Base-by-base conservation (phyloP, 345 rosid genomes). In the Salix viminalis region DNA sequence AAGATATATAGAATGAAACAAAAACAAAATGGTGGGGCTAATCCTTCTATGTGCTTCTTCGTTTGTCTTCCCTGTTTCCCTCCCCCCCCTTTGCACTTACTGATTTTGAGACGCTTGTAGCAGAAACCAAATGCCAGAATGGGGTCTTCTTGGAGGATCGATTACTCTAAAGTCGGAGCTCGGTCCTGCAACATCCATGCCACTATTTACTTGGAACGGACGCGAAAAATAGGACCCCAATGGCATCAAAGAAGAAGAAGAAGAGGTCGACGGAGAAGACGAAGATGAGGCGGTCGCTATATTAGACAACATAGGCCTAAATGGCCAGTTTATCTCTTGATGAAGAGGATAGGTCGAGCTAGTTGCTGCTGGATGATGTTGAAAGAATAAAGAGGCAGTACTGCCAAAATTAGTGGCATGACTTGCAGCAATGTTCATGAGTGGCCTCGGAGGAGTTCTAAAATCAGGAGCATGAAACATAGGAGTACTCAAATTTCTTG, bases 111-210 rank as follows among this genome's bases (percentile, higher is more conserved):
- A 94, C 41, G 98, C 97, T 83, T 91, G 92, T 52, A 96, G 90
- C 83, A 90, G 84, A 78, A 96, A 96, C 99, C 99, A 96, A 84
- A 96, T 78, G 77, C 99, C 97, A 13, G 99, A 87, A 88, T 88
- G 86, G 52, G 92, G 89, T 82, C 99, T 84, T 60, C 90, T 83
- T 0, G 98, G 91, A 78, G 98, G 93, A 84, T 91, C 94, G 72
- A 92, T 84, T 76, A 94, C 85, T 84, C 92, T 75, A 70, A 92
- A 83, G 77, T 89, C 91, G 1, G 89, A 83, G 84, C 91, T 89
- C 39, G 95, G 88, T 58, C 94, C 95, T 23, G 90, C 87, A 52
- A 79, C 82, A 69, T 87, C 92, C 52, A 78, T 73, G 74, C 84
- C 88, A 24, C 83, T 52, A 42, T 85, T 91, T 30, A 86, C 77